Percentiles rank a stretch among this genome's conserved stretches.
Conservation (phyloP, 305 asterid genomes). For the Solanum hybrid region DNA sequence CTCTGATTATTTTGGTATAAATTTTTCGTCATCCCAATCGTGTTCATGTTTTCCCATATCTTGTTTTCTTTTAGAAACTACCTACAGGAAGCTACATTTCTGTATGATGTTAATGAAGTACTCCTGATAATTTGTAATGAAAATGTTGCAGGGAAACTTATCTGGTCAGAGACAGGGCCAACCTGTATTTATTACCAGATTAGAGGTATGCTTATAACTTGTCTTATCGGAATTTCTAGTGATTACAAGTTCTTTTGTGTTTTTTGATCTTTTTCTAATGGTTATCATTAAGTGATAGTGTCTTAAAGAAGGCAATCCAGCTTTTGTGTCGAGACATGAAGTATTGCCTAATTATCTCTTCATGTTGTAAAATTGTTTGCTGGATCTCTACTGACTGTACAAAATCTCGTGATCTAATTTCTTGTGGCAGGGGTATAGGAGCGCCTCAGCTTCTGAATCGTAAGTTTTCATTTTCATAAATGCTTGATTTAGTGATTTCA, state of each 20-base stretch:
- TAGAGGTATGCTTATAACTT: slow-evolving; percentile 51
- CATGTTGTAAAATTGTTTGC: not conserved
- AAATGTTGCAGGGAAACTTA: slow-evolving; percentile 70
- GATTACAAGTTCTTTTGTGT: not conserved
- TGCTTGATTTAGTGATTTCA: slow-evolving; percentile 6
- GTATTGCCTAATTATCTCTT: not conserved
- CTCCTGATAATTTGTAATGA: not conserved
- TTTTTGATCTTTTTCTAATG: not conserved
- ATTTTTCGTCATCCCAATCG: not conserved
- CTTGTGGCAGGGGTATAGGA: slow-evolving; percentile 71
- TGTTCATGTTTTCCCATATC: not conserved
- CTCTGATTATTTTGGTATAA: not conserved
- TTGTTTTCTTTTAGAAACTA: not conserved
- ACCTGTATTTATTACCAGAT: slow-evolving; percentile 92
- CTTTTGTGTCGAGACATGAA: not conserved
- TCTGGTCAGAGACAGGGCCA: slow-evolving; percentile 99
- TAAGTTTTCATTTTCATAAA: slow-evolving; percentile 28
- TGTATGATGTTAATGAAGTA: not conserved
- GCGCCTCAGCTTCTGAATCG: slow-evolving; percentile 73
- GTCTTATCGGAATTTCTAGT: not conserved
- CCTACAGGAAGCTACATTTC: not conserved
- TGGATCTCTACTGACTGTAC: not conserved
- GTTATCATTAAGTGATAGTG: not conserved
- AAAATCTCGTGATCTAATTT: slow-evolving; percentile 1
- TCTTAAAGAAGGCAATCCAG: not conserved